Evolutionary conservation across 1,284 basidiomycete species (phyloP).

Genomic region (Anthracocystis setariae): DNA sequence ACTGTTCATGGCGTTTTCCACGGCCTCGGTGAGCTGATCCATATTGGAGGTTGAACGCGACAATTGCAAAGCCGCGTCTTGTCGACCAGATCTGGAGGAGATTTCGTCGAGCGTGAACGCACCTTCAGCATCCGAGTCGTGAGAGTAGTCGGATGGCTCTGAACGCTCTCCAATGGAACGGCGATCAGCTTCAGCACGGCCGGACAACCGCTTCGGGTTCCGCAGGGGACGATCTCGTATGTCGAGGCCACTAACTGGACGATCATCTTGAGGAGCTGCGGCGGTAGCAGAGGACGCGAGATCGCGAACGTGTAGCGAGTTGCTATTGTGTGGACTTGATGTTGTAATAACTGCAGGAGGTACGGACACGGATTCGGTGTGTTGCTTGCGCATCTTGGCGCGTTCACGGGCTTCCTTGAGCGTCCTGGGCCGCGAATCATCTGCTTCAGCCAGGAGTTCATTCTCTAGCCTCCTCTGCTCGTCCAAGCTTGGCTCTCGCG

Average conservation of each 20-base stretch:
- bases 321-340: conserved; percentile 17
- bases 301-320: conserved; percentile 24
- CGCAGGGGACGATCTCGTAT: conserved; percentile 33
- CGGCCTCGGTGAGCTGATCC: conserved; percentile 54
- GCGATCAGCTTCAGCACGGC: conserved; percentile 15
- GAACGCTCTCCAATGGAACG: conserved; percentile 30
- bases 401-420: conserved; percentile 50
- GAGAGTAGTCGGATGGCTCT: conserved; percentile 49
- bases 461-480: conserved; percentile 43
- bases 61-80: background rate
- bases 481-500: conserved; percentile 27
- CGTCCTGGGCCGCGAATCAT: conserved; percentile 38
- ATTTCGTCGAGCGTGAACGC: conserved; percentile 18
- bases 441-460: conserved; percentile 36
- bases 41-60: conserved; percentile 26
- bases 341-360: conserved; percentile 4
- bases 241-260: conserved; percentile 29
- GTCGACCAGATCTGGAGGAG: background rate
- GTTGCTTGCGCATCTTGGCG: conserved; percentile 43
- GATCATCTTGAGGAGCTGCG: conserved; percentile 10
- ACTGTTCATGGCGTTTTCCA: conserved; percentile 56
- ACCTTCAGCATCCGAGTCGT: conserved; percentile 33
- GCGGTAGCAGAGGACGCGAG: conserved; percentile 25
- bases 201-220: conserved; percentile 38
- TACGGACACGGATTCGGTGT: conserved; percentile 17